These are phyloP conservation scores for Melaleuca quinquenervia DNA, from an alignment of 345 rosid genomes.

Conservation along the genomic window DNA sequence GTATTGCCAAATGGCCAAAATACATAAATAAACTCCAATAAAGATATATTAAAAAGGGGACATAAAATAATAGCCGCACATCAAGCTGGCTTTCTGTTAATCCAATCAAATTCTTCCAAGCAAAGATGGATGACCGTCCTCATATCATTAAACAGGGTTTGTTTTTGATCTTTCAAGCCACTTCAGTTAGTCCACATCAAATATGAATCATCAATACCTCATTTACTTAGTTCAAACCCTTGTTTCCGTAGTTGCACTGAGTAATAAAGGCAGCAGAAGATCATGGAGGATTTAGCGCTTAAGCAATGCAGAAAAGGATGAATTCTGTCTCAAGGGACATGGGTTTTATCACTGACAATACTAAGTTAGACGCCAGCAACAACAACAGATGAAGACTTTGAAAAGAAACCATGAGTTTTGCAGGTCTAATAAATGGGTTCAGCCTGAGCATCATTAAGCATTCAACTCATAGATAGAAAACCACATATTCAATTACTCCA, in stretches of 20 bases:
- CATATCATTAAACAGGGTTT: neutral
- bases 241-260: slow-evolving; percentile 38
- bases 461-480: neutral
- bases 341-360: neutral
- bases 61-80: neutral
- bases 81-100: neutral
- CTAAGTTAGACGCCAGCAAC: neutral
- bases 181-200: slow-evolving; percentile 33
- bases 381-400: neutral
- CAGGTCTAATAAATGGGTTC: neutral
- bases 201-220: slow-evolving; percentile 21
- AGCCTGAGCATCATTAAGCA: neutral
- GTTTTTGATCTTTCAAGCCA: slow-evolving; percentile 32
- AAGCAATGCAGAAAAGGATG: slow-evolving; percentile 37
- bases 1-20: slow-evolving; percentile 12
- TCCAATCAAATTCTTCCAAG: slow-evolving; percentile 24
- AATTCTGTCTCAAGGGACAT: neutral
- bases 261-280: slow-evolving; percentile 16
- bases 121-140: slow-evolving; percentile 18
- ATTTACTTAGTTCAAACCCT: slow-evolving; percentile 16
- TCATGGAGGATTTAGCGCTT: slow-evolving; percentile 60
- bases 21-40: neutral
- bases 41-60: neutral
- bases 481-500: neutral
- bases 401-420: neutral